These are phyloP conservation scores for Xerocomellus amylosporus DNA, from an alignment of 768 basidiomycete genomes.

Conservation along the genomic window DNA sequence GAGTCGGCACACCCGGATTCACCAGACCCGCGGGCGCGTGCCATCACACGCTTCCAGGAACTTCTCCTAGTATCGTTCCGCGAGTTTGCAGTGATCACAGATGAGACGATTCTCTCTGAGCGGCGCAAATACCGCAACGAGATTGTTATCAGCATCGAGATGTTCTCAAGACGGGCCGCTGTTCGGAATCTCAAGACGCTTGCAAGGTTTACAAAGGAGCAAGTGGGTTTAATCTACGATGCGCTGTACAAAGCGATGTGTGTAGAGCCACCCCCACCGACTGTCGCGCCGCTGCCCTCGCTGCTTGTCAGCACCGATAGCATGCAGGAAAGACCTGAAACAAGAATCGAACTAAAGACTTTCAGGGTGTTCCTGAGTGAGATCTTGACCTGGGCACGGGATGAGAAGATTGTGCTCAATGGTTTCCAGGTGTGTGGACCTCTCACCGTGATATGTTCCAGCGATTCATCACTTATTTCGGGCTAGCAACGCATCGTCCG, in stretches of 20 bases:
- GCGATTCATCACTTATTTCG: conserved; percentile 1
- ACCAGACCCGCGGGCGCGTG: conserved; percentile 81
- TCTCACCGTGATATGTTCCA: background rate
- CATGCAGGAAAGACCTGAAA: conserved; percentile 79
- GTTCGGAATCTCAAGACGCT: conserved; percentile 81
- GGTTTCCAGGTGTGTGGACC: conserved; percentile 69
- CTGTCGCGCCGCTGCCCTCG: conserved; percentile 45
- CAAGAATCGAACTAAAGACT: conserved; percentile 78
- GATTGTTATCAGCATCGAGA: conserved; percentile 89
- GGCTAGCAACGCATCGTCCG: conserved; percentile 80
- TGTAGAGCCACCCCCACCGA: conserved; percentile 64
- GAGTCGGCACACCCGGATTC: conserved; percentile 93
- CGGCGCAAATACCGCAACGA: conserved; percentile 83
- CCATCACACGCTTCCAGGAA: conserved; percentile 97
- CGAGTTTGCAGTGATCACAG: conserved; percentile 94
- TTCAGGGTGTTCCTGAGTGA: conserved; percentile 91
- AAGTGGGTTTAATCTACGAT: conserved; percentile 89
- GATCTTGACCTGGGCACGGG: conserved; percentile 91
- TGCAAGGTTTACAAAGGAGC: conserved; percentile 82
- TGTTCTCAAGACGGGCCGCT: conserved; percentile 89
- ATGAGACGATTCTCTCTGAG: conserved; percentile 88
- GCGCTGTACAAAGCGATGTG: conserved; percentile 85
- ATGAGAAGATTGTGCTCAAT: conserved; percentile 89
- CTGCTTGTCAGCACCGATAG: conserved; percentile 58
- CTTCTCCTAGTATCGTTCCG: conserved; percentile 95